Evolutionary conservation across 768 basidiomycete genomes (phyloP), one percentile per base, ranked within the genome.

Genomic region (Dentipellis fragilis): DNA sequence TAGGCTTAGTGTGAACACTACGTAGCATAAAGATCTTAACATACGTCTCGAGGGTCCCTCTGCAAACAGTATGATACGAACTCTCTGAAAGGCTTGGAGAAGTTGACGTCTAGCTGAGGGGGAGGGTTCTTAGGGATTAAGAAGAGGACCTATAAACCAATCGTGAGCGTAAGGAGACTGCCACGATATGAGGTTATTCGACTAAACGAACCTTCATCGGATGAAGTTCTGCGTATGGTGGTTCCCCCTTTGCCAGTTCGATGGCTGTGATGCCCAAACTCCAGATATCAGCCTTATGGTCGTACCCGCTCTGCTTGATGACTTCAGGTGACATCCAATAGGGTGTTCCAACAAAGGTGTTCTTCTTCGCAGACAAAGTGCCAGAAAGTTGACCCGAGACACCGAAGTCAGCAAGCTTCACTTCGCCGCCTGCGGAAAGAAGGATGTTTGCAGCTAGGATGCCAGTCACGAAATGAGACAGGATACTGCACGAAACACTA

Each of bases 271-370:
- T 95, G 12, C 95, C 96, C 59, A 99, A 72, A 69, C 89, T 92
- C 96, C 96, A 99, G 50, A 99, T 97, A 69, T 99, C 96, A 14
- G 96, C 96, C 67, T 97, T 98, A 68, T 94, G 89, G 65, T 98
- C 96, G 71, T 99, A 99, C 4, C 96, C 96, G 55, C 93, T 95
- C 72, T 99, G 96, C 69, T 98, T 98, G 75, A 99, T 99, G 21
- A 98, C 94, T 67, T 99, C 96, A 6, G 96, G 96, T 7, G 92
- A 93, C 96, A 99, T 99, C 96, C 96, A 99, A 67, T 98, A 99
- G 3, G 95, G 95, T 16, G 95, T 94, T 29, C 92, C 92, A 35
- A 95, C 95, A 67, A 94, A 97, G 0, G 95, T 99, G 64, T 99
- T 98, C 80, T 97, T 93, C 80, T 92, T 93, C 17, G 89, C 90